Base-by-base conservation (phyloP, 2,329 filamentous ascomycete species). In the Neophaeococcomyces mojaviensis region DNA sequence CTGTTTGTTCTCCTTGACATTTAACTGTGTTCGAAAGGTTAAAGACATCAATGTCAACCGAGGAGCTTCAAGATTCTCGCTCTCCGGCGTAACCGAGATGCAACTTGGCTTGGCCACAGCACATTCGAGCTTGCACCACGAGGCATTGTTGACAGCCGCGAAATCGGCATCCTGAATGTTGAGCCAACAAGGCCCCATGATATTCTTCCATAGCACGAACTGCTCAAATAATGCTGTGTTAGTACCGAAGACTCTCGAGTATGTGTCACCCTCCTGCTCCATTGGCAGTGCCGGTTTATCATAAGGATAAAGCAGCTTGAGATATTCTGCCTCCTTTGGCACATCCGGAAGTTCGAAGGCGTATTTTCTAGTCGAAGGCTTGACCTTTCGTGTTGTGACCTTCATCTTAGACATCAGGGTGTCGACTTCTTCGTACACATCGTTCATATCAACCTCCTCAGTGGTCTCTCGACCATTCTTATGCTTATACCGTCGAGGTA, bases 151-250 rank as follows among this genome's bases (percentile, higher is more conserved):
- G 55, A 97, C 75, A 4, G 84, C 74, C 15, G 77, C 76, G 61
- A 94, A 96, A 63, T 96, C 82, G 24, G 86, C 86, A 55, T 85
- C 83, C 54, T 88, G 78, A 46, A 98, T 92, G 61, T 84, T 89
- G 37, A 98, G 77, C 92, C 92, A 98, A 64, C 92, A 97, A 24
- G 92, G 92, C 1, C 92, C 92, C 90, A 96, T 98, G 57, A 98
- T 86, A 61, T 95, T 94, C 69, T 96, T 97, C 86, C 89, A 96
- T 4, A 98, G 75, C 16, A 98, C 92, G 61, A 98, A 98, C 58
- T 98, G 92, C 66, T 98, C 92, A 58, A 98, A 98, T 0, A 98
- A 74, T 1, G 87, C 81, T 0, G 92, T 98, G 64, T 92, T 95
- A 47, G 85, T 84, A 22, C 94, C 92, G 56, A 98, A 98, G 19